These are phyloP conservation scores for Aspergillus eucalypticola DNA, from an alignment of 2,329 filamentous ascomycete species.

Conservation along the genomic window DNA sequence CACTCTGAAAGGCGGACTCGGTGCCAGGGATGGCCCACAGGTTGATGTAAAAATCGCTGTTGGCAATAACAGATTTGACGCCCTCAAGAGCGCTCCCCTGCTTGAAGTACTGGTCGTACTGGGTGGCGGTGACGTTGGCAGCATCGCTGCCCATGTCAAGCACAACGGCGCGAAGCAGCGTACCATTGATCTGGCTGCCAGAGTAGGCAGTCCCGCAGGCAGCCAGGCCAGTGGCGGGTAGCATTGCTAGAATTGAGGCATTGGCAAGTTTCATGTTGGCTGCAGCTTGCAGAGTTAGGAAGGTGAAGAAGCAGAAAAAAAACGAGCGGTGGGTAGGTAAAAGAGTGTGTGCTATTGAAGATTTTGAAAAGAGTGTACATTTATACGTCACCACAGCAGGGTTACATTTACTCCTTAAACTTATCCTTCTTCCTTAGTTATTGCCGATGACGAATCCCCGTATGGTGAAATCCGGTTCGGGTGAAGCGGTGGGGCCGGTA, in stretches of 20 bases:
- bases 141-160: constrained; percentile 1
- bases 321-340: not conserved
- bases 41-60: not conserved
- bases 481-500: not conserved
- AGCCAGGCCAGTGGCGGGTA: constrained; percentile 1
- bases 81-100: constrained; percentile 1
- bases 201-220: not conserved
- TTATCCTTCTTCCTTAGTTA: not conserved
- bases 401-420: too few species aligned
- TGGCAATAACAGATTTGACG: not conserved
- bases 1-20: not conserved
- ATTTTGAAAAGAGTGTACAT: not conserved
- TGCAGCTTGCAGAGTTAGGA: not conserved
- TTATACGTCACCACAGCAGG: not conserved
- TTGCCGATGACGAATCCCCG: not conserved
- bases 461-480: not conserved
- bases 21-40: constrained; percentile 1
- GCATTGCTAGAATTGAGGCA: not conserved
- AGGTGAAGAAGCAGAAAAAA: not conserved
- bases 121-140: not conserved
- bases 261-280: not conserved
- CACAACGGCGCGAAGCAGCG: not conserved
- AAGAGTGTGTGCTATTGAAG: not conserved
- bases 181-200: not conserved
- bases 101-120: constrained; percentile 4